phyloP scores from a whole-genome alignment of 2,329 filamentous ascomycete genomes.

The Colletotrichum salicis region DNA sequence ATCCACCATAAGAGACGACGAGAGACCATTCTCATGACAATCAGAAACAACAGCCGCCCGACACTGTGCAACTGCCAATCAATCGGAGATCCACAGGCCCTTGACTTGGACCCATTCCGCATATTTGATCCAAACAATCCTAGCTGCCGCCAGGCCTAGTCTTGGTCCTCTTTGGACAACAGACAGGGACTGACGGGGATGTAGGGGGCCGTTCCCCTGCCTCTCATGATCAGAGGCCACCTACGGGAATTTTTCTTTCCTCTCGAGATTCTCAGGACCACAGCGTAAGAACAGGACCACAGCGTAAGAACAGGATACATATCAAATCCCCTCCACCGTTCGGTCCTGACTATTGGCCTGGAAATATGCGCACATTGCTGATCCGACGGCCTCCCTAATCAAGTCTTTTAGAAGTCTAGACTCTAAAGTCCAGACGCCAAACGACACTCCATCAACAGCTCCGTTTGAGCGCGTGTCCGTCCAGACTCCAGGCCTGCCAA shows the following conservation, averaged over 20 bases:
- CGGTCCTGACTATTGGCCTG: conserved; percentile 5
- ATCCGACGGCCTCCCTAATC: not conserved
- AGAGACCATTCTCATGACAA: conserved; percentile 26
- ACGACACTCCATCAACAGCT: not conserved
- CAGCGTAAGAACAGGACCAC: conserved; percentile 16
- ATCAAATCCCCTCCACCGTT: conserved; percentile 24
- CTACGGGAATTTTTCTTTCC: conserved; percentile 16
- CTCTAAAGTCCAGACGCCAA: not conserved
- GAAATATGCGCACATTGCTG: conserved; percentile 3
- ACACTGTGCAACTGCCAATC: conserved; percentile 29
- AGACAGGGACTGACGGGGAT: conserved; percentile 25
- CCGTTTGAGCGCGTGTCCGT: conserved; percentile 11
- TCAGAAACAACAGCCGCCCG: conserved; percentile 33
- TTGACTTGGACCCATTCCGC: conserved; percentile 29
- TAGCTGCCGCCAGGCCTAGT: conserved; percentile 36
- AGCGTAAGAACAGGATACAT: conserved; percentile 19
- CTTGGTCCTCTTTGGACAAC: conserved; percentile 16
- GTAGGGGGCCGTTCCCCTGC: conserved; percentile 25
- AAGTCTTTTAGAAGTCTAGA: not conserved
- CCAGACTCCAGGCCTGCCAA: conserved; percentile 28
- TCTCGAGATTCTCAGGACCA: conserved; percentile 31
- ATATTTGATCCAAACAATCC: conserved; percentile 34
- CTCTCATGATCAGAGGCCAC: conserved; percentile 16
- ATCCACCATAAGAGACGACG: conserved; percentile 10
- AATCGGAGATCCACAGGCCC: conserved; percentile 32